Conservation (phyloP, 73 alveolate species). For the Paramecium octaurelia region DNA sequence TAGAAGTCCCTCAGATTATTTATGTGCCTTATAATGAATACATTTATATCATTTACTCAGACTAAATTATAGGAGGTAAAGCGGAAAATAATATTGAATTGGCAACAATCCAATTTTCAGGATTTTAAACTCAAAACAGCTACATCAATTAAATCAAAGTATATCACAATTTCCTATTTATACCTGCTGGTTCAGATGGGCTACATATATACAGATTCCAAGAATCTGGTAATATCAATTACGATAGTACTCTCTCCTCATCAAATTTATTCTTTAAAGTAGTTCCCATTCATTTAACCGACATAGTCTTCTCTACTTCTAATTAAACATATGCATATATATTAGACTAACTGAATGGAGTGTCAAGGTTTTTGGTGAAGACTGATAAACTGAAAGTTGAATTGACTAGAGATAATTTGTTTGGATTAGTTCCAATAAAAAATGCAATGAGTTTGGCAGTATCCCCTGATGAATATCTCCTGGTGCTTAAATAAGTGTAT, state of each 20-base stretch:
- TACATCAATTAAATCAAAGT: not conserved
- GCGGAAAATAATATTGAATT: not conserved
- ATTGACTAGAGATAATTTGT: not conserved
- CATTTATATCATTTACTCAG: not conserved
- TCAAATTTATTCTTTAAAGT: not conserved
- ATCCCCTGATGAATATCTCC: not conserved
- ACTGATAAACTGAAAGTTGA: not conserved
- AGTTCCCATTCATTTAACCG: not conserved
- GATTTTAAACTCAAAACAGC: not conserved
- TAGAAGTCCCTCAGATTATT: not conserved
- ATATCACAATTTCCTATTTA: not conserved
- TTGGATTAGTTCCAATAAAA: not conserved
- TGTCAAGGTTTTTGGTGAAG: not conserved
- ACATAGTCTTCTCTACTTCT: not conserved
- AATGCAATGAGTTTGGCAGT: not conserved
- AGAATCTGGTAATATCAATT: not conserved
- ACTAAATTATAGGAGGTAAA: constrained; percentile 7
- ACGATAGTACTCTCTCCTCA: not conserved
- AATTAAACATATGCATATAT: not conserved
- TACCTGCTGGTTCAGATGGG: constrained; percentile 13
- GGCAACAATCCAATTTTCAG: not conserved
- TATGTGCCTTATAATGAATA: not conserved
- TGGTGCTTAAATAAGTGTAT: not conserved
- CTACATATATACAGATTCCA: not conserved
- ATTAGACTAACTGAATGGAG: not conserved